Base-by-base conservation (phyloP, 2,329 filamentous ascomycete genomes). In the Stagonosporopsis chrysanthemi region DNA sequence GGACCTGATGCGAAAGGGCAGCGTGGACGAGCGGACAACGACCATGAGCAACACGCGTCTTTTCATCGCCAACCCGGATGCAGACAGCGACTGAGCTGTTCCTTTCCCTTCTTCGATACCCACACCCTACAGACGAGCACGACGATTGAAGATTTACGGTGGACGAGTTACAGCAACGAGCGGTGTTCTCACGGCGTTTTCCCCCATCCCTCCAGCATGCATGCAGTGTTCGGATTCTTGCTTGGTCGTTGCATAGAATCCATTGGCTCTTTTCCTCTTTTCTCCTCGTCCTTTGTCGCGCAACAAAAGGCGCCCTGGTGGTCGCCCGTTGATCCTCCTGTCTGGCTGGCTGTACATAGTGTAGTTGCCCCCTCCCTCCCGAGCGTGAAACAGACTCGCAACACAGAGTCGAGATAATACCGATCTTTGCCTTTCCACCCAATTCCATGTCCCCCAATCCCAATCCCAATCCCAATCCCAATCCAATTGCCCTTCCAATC, bases 31-130 rank as follows among this genome's bases (percentile, higher is more conserved):
- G 76, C 83, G 90, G 69, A 90, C 89, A 5, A 88, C 87, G 77
- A 93, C 90, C 1, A 88, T 95, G 74, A 81, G 79, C 54, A 80
- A 78, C 58, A 83, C 86, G 45, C 85, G 91, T 61, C 83, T 96
- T 56, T 95, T 90, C 76, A 92, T 96, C 71, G 91, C 91, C 67
- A 96, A 96, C 76, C 91, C 91, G 17, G 91, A 95, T 76, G 85
- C 80, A 8, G 55, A 58, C 59, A 81, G 79, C 68, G 80, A 82
- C 65, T 82, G 28, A 51, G 39, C 44, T 28, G 47, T 53, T 36
- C 50, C 47, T 60, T 59, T 58, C 50, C 56, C 52, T 69, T 67
- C 67, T 69, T 65, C 66, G 70, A 74, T 74, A 73, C 71, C 71
- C 71, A 66, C 60, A 50, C 47, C 43, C 48, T 48, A 57, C 48